phyloP scores from a whole-genome alignment of 139 green algal genomes.

The Pleodorina starrii region DNA sequence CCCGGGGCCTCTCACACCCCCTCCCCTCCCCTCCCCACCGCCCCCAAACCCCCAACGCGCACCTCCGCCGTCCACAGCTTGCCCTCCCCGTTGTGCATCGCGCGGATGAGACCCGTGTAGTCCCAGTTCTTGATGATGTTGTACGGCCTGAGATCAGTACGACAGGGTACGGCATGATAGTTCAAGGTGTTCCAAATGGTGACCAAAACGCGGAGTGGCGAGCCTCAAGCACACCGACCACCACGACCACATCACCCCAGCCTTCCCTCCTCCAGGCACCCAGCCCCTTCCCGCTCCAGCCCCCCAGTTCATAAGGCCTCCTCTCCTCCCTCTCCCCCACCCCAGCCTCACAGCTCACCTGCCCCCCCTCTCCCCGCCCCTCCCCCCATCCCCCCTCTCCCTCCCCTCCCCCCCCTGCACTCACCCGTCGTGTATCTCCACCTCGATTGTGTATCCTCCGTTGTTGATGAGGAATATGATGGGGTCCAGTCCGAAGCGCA shows the following conservation, averaged over 20 bases:
- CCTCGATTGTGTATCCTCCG: slow-evolving; percentile 81
- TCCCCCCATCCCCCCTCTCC: neutral
- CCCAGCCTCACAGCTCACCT: neutral
- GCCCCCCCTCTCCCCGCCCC: neutral
- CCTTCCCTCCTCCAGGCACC: neutral
- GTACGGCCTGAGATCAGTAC: slow-evolving; percentile 52
- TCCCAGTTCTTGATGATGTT: slow-evolving; percentile 80
- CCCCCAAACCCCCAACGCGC: neutral
- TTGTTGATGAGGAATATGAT: slow-evolving; percentile 95
- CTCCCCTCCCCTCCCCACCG: neutral
- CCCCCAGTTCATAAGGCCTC: no score
- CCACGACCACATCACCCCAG: no score
- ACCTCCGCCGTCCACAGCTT: slow-evolving; percentile 60
- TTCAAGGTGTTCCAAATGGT: no score
- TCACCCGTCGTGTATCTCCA: slow-evolving; percentile 82
- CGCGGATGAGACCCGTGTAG: slow-evolving; percentile 74
- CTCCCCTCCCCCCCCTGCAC: neutral
- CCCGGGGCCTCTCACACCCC: neutral
- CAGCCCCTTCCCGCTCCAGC: neutral
- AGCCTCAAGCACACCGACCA: no score
- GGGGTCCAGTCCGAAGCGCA: slow-evolving; percentile 75
- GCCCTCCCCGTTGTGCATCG: slow-evolving; percentile 67
- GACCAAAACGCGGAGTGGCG: no score
- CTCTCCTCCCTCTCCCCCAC: neutral
- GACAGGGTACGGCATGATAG: neutral